Percentiles rank a stretch among this genome's conserved stretches.
Conservation (phyloP, 164 flowering plant species). For the Nymphaea colorata region DNA sequence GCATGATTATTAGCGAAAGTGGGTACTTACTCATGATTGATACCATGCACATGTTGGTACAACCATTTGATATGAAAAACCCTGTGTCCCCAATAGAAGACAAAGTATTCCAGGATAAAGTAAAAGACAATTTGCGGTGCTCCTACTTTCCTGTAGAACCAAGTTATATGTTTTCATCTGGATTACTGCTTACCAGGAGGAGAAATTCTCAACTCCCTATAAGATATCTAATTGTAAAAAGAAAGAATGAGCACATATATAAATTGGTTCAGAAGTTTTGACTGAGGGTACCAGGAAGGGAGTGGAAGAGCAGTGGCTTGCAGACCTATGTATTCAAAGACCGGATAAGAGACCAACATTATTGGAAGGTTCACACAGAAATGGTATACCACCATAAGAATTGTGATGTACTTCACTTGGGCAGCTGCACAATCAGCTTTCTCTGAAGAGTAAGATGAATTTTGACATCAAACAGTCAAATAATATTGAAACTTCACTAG, state of each 20-base stretch:
- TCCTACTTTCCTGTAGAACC: slow-evolving; percentile 66
- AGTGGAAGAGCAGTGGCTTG: slow-evolving; percentile 79
- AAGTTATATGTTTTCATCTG: background rate
- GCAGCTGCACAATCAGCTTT: slow-evolving; percentile 79
- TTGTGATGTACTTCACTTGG: slow-evolving; percentile 80
- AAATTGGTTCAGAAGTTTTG: background rate
- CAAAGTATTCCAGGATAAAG: slow-evolving; percentile 87
- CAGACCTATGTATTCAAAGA: slow-evolving; percentile 95
- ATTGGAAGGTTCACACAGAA: slow-evolving; percentile 86
- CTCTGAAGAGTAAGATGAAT: slow-evolving; percentile 42
- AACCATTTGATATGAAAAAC: slow-evolving; percentile 91
- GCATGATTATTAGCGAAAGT: background rate
- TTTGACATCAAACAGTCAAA: background rate
- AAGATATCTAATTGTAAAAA: too few species aligned
- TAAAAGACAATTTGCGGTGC: slow-evolving; percentile 65
- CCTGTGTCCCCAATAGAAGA: slow-evolving; percentile 97
- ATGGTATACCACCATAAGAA: slow-evolving; percentile 78
- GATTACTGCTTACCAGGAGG: background rate
- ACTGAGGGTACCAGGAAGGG: slow-evolving; percentile 73
- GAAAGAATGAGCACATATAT: background rate
- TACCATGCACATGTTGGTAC: slow-evolving; percentile 96
- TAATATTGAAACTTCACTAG: background rate
- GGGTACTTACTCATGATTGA: slow-evolving; percentile 81
- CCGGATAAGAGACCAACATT: slow-evolving; percentile 83
- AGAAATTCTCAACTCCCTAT: background rate